Evolutionary conservation across 164 flowering plant species (phyloP), one percentile per base, ranked within the genome.

Genomic region (Umbilicus rupestris): DNA sequence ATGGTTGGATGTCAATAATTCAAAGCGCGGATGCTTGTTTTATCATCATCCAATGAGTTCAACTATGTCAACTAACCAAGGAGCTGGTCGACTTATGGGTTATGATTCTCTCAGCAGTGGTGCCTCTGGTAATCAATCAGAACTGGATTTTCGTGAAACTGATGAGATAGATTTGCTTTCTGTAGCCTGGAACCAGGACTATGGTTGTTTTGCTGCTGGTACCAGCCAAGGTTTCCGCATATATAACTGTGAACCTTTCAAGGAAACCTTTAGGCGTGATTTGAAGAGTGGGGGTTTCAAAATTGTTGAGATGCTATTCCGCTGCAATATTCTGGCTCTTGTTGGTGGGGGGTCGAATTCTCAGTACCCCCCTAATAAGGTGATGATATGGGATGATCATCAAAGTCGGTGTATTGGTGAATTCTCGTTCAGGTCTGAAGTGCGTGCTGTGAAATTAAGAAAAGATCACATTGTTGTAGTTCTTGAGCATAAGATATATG

Each of bases 341-440:
- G 86, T 81, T 37, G 86, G 86, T 20, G 74, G 59, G 50, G 78
- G 67, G 12, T 55, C 72, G 14, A 72, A 81, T 69, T 68, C 80
- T 10, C 81, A 73, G 62, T 82, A 80, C 37, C 82, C 84, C 39
- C 76, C 77, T 0, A 80, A 75, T 63, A 80, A 82, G 68, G 85
- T 82, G 37, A 39, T 82, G 66, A 82, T 82, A 47, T 82, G 83
- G 85, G 83, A 80, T 68, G 83, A 82, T 72, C 80, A 82, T 69
- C 79, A 82, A 63, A 80, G 77, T 47, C 67, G 78, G 41, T 78
- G 80, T 69, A 78, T 80, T 59, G 80, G 82, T 35, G 84, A 80
- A 60, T 74, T 78, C 63, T 44, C 84, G 5, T 80, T 81, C 49
- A 77, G 84, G 75, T 80, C 84, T 16, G 82, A 80, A 39, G 79